Evolutionary conservation across 306 rosid species (phyloP), one percentile per base, ranked within the genome.

Genomic region (Castanopsis chinensis): DNA sequence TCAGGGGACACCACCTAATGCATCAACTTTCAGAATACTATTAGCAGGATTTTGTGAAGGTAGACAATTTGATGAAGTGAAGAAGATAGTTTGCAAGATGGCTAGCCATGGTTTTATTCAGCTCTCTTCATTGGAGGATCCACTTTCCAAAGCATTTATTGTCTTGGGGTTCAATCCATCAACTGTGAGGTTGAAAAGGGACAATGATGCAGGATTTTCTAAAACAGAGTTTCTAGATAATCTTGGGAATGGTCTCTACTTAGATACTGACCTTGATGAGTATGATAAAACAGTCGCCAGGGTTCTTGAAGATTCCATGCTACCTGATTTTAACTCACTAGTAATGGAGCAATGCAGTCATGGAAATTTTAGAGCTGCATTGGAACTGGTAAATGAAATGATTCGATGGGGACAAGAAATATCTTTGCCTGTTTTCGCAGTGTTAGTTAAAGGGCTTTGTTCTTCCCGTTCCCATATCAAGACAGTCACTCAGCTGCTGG

Each of bases 241-340:
- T 76, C 86, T 92, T 65, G 99, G 99, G 65, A 95, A 92, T 80
- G 97, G 97, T 43, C 98, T 95, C 80, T 95, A 95, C 87, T 83
- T 95, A 82, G 99, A 95, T 76, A 76, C 97, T 0, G 91, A 95
- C 82, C 80, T 88, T 72, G 95, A 85, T 73, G 89, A 84, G 82
- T 95, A 80, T 85, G 98, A 95, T 76, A 87, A 84, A 18, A 92
- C 74, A 58, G 64, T 95, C 54, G 71, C 73, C 23, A 10, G 37
- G 58, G 79, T 90, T 81, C 92, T 95, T 21, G 91, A 87, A 80
- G 94, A 90, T 61, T 84, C 92, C 55, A 45, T 86, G 71, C 53
- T 92, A 19, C 92, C 94, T 2, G 83, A 91, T 83, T 91, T 87
- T 83, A 85, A 80, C 73, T 81, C 86, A 45, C 76, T 72, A 71